Evolutionary conservation across 805 yeast species (phyloP), one percentile per base, ranked within the genome.

Genomic region (Ogataea nakhonphanomensis): DNA sequence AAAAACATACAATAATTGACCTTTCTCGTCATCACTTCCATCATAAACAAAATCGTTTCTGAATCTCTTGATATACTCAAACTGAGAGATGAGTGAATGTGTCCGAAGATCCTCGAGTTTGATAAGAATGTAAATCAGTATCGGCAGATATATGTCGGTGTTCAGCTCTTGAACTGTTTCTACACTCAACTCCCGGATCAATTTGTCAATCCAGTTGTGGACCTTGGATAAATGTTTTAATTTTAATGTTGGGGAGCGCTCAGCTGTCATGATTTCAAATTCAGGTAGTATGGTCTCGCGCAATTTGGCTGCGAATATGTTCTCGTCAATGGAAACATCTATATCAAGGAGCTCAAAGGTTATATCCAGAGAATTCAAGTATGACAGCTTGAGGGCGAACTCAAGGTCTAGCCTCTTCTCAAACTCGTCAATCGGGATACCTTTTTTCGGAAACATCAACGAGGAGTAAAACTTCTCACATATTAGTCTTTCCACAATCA

Each of bases 91-190:
- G 20, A 64, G 43, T 10, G 57, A 49, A 37, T 59, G 59, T 2
- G 58, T 49, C 17, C 49, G 53, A 20, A 62, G 29, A 28, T 58
- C 64, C 26, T 51, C 48, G 10, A 64, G 43, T 25, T 60, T 59
- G 13, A 64, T 59, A 7, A 64, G 45, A 0, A 64, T 46, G 28
- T 52, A 63, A n/a, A 64, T 63, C 25, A 64, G 45, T 3, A 64
- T 43, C 1, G 69, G 69, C 22, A 64, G 44, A 43, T 59, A 62
- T 12, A 59, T 47, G 47, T 64, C 69, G 5, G 67, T 62, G 37
- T 62, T 64, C 12, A 62, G 39, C 39, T 39, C 43, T 12, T 39
- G 43, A 5, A 37, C 24, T 11, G 37, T 37, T 17, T 39, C 31
- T 7, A 35, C 33, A 3, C 54, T 44, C 13, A 54, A 13, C 8